Conservation (phyloP, 2,329 filamentous ascomycete genomes). For the Dactylonectria macrodidyma region DNA sequence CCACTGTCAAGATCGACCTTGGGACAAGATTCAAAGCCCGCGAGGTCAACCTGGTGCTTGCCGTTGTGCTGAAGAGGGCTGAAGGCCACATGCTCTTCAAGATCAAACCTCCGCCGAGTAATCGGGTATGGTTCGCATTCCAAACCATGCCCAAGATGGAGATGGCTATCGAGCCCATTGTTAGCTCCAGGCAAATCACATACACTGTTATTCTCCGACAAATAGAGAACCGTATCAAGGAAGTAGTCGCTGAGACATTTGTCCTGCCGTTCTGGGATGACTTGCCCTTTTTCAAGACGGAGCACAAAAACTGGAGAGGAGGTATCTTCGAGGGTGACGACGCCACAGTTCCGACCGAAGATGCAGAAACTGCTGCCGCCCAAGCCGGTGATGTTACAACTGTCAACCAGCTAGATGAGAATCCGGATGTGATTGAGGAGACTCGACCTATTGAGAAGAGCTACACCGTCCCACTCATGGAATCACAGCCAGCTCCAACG, state of each 20-base stretch:
- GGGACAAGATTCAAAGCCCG: slow-evolving; percentile 90
- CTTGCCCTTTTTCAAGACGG: slow-evolving; percentile 88
- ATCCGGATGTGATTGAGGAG: slow-evolving; percentile 55
- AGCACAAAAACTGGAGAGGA: slow-evolving; percentile 83
- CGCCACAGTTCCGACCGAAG: slow-evolving; percentile 52
- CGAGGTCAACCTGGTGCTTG: slow-evolving; percentile 90
- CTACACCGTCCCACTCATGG: slow-evolving; percentile 63
- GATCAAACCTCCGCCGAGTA: slow-evolving; percentile 95
- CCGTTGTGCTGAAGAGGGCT: slow-evolving; percentile 86
- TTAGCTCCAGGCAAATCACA: slow-evolving; percentile 95
- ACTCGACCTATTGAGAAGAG: slow-evolving; percentile 69
- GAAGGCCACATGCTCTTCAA: slow-evolving; percentile 89
- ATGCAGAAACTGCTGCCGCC: slow-evolving; percentile 40
- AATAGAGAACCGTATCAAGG: slow-evolving; percentile 95
- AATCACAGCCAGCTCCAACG: slow-evolving; percentile 52
- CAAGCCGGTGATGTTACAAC: slow-evolving; percentile 64
- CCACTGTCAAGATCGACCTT: slow-evolving; percentile 93
- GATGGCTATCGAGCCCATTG: slow-evolving; percentile 94
- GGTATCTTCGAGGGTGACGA: slow-evolving; percentile 81
- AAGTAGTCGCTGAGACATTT: slow-evolving; percentile 92
- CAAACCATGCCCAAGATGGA: slow-evolving; percentile 95
- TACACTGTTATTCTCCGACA: slow-evolving; percentile 92
- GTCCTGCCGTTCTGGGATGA: slow-evolving; percentile 98
- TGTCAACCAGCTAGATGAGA: slow-evolving; percentile 61
- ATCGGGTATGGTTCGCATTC: slow-evolving; percentile 96